phyloP scores from a whole-genome alignment of 768 basidiomycete genomes.

The Tephrocybe sp. region DNA sequence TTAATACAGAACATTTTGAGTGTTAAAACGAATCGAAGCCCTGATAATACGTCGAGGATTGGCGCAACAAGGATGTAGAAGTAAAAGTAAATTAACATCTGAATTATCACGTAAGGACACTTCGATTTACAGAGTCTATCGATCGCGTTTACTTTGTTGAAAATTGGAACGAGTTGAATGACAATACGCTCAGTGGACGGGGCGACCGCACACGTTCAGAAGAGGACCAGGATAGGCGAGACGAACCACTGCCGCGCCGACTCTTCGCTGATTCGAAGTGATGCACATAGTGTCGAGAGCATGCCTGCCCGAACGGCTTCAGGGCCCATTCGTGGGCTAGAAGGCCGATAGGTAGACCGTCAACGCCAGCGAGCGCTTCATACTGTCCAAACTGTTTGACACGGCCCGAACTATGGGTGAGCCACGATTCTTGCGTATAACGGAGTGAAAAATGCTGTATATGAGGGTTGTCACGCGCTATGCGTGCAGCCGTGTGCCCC shows the following conservation, averaged over 20 bases:
- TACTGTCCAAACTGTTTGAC: slow-evolving; percentile 33
- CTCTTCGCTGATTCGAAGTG: slow-evolving; percentile 13
- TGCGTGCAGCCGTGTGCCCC: slow-evolving; percentile 25
- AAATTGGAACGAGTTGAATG: slow-evolving; percentile 12
- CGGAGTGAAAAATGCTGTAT: slow-evolving; percentile 31
- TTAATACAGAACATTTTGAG: no score
- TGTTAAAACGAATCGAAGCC: no score
- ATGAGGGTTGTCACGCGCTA: slow-evolving; percentile 31
- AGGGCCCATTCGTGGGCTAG: slow-evolving; percentile 19
- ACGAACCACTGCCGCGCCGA: slow-evolving; percentile 13
- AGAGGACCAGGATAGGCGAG: slow-evolving; percentile 17
- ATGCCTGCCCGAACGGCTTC: slow-evolving; percentile 18
- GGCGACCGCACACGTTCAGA: slow-evolving; percentile 14
- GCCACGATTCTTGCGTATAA: slow-evolving; percentile 35
- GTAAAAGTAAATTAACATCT: no score
- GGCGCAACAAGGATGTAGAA: no score
- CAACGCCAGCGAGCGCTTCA: slow-evolving; percentile 16
- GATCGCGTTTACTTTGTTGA: background rate
- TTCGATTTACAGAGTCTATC: background rate
- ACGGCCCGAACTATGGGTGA: slow-evolving; percentile 30
- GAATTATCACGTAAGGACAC: no score
- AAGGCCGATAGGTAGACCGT: slow-evolving; percentile 14
- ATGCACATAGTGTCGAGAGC: slow-evolving; percentile 14
- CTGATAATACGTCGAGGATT: no score
- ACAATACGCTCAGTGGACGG: slow-evolving; percentile 15